Conservation (phyloP, 352 stramenopile species). For the Phytophthora podocarpi region DNA sequence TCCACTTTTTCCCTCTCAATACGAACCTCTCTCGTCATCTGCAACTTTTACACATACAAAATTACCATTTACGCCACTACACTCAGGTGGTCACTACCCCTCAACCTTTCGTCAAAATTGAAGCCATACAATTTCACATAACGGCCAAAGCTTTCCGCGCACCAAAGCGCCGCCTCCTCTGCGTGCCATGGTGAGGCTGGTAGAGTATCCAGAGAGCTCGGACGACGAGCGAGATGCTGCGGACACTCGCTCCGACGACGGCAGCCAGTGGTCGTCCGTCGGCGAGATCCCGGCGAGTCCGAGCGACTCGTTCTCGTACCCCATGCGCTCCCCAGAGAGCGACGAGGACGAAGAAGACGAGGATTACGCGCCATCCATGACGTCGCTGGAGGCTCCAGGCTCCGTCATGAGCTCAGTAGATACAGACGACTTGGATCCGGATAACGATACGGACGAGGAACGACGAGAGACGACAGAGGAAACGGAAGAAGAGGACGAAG, state of each 20-base stretch:
- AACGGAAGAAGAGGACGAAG: background rate
- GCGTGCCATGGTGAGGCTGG: conserved; percentile 37
- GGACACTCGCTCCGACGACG: background rate
- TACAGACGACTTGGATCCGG: conserved; percentile 32
- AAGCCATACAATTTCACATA: conserved; percentile 21
- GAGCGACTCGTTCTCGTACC: conserved; percentile 34
- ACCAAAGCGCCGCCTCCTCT: conserved; percentile 14
- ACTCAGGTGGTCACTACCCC: background rate
- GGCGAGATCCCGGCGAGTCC: conserved; percentile 32
- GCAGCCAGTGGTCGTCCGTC: conserved; percentile 40
- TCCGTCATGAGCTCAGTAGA: conserved; percentile 28
- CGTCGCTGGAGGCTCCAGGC: conserved; percentile 16
- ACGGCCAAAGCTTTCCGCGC: conserved; percentile 11
- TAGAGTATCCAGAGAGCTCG: conserved; percentile 62
- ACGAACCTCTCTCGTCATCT: background rate
- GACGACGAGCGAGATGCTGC: conserved; percentile 38
- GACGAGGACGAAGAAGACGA: conserved; percentile 29
- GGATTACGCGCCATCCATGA: conserved; percentile 35
- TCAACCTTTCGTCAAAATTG: background rate
- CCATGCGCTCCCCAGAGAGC: conserved; percentile 24
- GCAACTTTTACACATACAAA: background rate
- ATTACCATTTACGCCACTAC: conserved; percentile 10
- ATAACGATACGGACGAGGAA: conserved; percentile 19
- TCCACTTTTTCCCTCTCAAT: conserved; percentile 1
- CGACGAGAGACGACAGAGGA: background rate